Percentiles rank a stretch among this genome's conserved stretches.
Evolutionary conservation across 768 basidiomycete genomes (phyloP).

Genomic region (Tylopilus subfusipes): DNA sequence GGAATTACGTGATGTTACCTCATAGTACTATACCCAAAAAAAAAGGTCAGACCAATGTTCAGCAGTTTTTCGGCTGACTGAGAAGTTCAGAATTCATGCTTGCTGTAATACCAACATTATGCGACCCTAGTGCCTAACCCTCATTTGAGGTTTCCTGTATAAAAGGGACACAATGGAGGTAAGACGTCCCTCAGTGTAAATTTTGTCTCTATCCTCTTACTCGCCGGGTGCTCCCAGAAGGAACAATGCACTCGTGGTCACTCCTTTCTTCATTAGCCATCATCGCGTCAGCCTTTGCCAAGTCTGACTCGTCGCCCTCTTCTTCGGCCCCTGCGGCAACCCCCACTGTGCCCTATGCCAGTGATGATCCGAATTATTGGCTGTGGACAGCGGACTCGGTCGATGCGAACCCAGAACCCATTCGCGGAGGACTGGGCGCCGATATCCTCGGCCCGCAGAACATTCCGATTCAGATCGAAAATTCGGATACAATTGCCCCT

Average conservation of each 20-base stretch:
- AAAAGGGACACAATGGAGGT: slow-evolving; percentile 14
- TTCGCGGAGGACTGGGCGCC: slow-evolving; percentile 44
- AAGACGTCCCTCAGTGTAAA: slow-evolving; percentile 15
- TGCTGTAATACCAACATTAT: neutral
- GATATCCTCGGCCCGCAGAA: slow-evolving; percentile 57
- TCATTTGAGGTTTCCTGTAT: slow-evolving; percentile 9
- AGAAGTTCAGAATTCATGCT: no score
- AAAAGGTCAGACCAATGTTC: no score
- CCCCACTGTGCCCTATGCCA: slow-evolving; percentile 45
- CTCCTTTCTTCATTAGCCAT: slow-evolving; percentile 24
- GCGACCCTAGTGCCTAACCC: neutral
- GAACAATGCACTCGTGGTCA: slow-evolving; percentile 30
- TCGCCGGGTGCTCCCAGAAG: slow-evolving; percentile 12
- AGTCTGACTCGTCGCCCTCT: slow-evolving; percentile 16
- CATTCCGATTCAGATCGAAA: slow-evolving; percentile 50
- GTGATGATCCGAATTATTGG: slow-evolving; percentile 44
- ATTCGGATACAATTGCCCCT: slow-evolving; percentile 54
- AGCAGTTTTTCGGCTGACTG: no score
- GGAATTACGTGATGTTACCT: no score
- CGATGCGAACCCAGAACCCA: slow-evolving; percentile 36
- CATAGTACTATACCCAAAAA: no score
- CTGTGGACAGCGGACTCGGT: slow-evolving; percentile 35
- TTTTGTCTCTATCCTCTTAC: slow-evolving; percentile 6
- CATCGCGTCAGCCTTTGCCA: slow-evolving; percentile 20
- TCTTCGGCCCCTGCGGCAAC: slow-evolving; percentile 31